phyloP scores from a whole-genome alignment of 257 asterid species.

The Capsicum pubescens region DNA sequence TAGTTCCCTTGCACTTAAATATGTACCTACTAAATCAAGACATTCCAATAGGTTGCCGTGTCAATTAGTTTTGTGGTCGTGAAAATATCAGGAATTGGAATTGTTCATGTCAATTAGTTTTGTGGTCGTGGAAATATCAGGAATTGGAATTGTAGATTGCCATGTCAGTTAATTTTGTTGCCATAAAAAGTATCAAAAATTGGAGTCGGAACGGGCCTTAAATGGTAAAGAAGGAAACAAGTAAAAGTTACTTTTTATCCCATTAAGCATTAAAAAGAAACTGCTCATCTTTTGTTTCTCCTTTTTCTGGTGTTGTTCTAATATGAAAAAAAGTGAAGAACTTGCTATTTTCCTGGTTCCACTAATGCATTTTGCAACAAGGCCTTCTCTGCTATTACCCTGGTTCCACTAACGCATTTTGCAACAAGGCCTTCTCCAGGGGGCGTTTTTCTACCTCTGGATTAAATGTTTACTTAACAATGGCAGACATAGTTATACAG shows the following conservation, averaged over 20 bases:
- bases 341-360: neutral
- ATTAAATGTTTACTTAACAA: neutral
- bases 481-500: neutral
- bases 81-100: slow-evolving; percentile 10
- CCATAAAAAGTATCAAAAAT: neutral
- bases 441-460: slow-evolving; percentile 10
- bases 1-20: neutral
- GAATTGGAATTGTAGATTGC: neutral
- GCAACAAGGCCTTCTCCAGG: neutral
- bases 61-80: neutral
- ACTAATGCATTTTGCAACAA: neutral
- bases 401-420: neutral
- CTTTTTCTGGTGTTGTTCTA: neutral
- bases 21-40: slow-evolving; percentile 2
- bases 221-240: slow-evolving; percentile 5
- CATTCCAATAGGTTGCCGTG: neutral
- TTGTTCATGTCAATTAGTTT: neutral
- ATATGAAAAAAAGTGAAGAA: slow-evolving; percentile 20
- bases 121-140: neutral
- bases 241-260: slow-evolving; percentile 18
- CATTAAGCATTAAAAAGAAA: neutral
- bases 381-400: neutral
- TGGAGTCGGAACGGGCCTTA: slow-evolving; percentile 1
- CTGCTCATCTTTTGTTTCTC: neutral
- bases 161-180: neutral